A percentile compares a stretch with the other conserved stretches of the same genome.
phyloP scores from a whole-genome alignment of 1,139 yeast species.

The Saccharomyces pastorianus region DNA sequence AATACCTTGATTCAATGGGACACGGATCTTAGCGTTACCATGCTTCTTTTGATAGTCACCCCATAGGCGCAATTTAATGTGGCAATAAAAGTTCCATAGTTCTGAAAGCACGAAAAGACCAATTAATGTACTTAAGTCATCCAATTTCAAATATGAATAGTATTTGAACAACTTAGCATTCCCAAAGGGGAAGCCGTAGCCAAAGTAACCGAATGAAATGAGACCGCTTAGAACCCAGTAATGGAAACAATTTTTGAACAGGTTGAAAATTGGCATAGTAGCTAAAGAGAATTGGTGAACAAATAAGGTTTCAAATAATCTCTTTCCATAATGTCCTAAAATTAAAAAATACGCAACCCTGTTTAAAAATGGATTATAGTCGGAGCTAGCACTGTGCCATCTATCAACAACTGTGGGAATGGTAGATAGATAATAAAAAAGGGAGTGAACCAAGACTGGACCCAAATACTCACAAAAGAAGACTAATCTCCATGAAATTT shows the following conservation, averaged over 20 bases:
- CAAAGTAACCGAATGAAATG: conserved; percentile 58
- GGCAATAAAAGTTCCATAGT: conserved; percentile 63
- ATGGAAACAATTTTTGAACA: conserved; percentile 83
- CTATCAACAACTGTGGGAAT: conserved; percentile 8
- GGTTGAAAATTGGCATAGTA: conserved; percentile 84
- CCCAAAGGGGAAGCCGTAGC: conserved; percentile 45
- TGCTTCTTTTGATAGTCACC: conserved; percentile 35
- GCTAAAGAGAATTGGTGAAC: conserved; percentile 79
- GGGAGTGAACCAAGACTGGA: conserved; percentile 72
- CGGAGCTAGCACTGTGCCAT: conserved; percentile 8
- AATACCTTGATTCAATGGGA: conserved; percentile 40
- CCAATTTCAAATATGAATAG: conserved; percentile 15
- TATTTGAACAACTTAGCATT: conserved; percentile 17
- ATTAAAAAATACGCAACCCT: conserved; percentile 37
- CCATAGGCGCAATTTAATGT: conserved; percentile 37
- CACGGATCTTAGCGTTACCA: conserved; percentile 32
- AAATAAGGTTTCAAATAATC: conserved; percentile 78
- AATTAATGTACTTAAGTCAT: conserved; percentile 29
- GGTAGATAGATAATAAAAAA: conserved; percentile 42
- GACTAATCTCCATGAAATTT: conserved; percentile 85
- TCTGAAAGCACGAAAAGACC: conserved; percentile 60
- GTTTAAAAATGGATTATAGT: conserved; percentile 20
- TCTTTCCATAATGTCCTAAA: conserved; percentile 69
- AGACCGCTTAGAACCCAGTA: conserved; percentile 88
- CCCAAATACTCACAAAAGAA: conserved; percentile 82